These are phyloP conservation scores for Mortierella polycephala DNA, from an alignment of 371 early-diverging fungal genomes.

Conservation along the genomic window DNA sequence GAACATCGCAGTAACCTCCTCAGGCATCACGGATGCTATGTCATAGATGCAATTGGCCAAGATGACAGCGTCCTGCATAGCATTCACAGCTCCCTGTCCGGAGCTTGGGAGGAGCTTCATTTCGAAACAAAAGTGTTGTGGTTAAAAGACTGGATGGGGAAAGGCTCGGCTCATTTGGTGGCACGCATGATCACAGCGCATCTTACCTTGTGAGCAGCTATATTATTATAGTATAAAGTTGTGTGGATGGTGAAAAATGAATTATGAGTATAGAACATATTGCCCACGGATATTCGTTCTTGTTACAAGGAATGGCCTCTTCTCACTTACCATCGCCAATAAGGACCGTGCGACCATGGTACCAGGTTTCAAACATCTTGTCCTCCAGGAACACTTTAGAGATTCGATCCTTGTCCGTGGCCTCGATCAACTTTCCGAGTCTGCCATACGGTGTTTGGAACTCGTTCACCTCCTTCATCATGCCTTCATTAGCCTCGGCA, in stretches of 20 bases:
- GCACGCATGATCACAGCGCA: no score
- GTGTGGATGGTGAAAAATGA: no score
- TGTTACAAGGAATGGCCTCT: no score
- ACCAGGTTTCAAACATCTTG: conserved; percentile 35
- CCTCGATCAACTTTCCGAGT: conserved; percentile 20
- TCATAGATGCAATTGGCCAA: conserved; percentile 11
- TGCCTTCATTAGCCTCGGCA: conserved; percentile 7
- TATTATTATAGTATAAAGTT: no score
- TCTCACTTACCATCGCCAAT: conserved; percentile 43
- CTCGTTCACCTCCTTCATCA: conserved; percentile 21
- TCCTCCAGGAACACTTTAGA: conserved; percentile 31
- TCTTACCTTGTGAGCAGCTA: no score
- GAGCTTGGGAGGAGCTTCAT: no score
- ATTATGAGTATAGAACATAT: no score
- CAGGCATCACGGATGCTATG: not conserved
- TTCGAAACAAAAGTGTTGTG: no score
- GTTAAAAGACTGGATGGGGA: no score
- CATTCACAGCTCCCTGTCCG: conserved; percentile 7
- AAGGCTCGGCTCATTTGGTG: no score
- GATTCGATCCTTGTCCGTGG: conserved; percentile 20
- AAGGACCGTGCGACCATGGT: conserved; percentile 18
- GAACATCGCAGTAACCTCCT: conserved; percentile 4
- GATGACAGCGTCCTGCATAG: conserved; percentile 3
- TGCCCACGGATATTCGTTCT: no score
- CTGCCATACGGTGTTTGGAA: conserved; percentile 8